Base-by-base conservation (phyloP, 805 yeast species). In the Saccharomycopsis fibuligera region DNA sequence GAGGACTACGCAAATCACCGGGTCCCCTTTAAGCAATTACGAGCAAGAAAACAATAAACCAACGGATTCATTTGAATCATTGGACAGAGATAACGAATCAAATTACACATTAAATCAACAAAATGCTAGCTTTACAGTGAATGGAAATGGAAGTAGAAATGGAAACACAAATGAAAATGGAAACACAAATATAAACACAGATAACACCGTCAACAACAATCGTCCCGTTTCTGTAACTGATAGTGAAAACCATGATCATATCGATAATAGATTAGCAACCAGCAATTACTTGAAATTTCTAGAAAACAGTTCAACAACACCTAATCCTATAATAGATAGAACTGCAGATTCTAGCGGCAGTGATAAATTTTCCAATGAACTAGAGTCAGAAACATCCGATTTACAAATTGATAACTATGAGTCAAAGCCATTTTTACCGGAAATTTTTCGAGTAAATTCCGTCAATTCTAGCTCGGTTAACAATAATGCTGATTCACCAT, bases 1-100 rank as follows among this genome's bases (percentile, higher is more conserved):
- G 52, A 49, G 52, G 52, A 49, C 52, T 49, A 49, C 49, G 52
- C 52, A 29, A 48, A 48, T 48, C 51, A 16, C 51, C 47, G 45
- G 21, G 39, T 45, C 44, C 9, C 49, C 49, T 12, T 29, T 45
- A 39, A 45, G 47, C 9, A 24, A 44, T 24, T 42, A 30, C 38
- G 24, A 29, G 8, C 19, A 43, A 8, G 12, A 8, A 27, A 12
- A 33, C 19, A 33, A 33, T 17, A 33, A 16, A 33, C 5, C 37
- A 33, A 8, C 5, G 17, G n/a, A 6, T 6, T 9, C 9, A 12
- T 9, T 9, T 12, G 37, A 17, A 33, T 27, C 12, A 12, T 22
- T 29, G 14, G 5, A 22, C 19, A 42, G 29, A 6, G 47, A 35
- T 35, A 39, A 37, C 31, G 43, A 38, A 5, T 27, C 37, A 5